Base-by-base conservation (phyloP, 148 eudicot genomes). In the Limonium bicolor region DNA sequence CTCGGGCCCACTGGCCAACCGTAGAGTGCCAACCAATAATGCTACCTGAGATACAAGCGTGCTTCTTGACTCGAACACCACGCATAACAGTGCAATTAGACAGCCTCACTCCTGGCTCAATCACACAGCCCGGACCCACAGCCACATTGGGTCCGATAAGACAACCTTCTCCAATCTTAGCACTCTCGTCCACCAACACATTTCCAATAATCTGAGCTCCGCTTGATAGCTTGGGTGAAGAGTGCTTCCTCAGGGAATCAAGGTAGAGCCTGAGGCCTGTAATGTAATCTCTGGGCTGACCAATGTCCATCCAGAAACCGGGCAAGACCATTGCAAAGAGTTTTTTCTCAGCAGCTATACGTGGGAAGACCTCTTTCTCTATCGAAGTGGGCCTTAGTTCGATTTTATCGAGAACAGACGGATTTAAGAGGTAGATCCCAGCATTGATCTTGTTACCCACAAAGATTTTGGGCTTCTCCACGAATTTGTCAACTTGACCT, bases 301-400 rank as follows among this genome's bases (percentile, higher is more conserved):
- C 97, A 35, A 90, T 76, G 70, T 90, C 97, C 97, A 90, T 90
- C 97, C 97, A 90, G 47, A 90, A 90, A 14, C 97, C 95, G 0
- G 60, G 70, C 18, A 68, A 49, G 8, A 72, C 73, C 78, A 72
- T 72, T 5, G 78, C 78, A 54, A 40, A 68, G 7, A 72, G 74
- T 29, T 52, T 60, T 24, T 63, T 61, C 50, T 64, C 70, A 0
- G 64, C 55, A 6, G 78, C 74, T 22, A 72, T 65, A 26, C 54
- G 51, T 2, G 79, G 79, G 48, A 73, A 73, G 8, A 68, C 48
- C 42, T 73, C 79, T 41, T 73, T 73, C 29, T 73, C 79, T 19
- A 73, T 73, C 7, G 79, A 73, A 12, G 79, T 73, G 32, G 79
- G 79, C 40, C 59, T 62, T 35, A 73, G 50, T 37, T 73, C 60